phyloP scores from a whole-genome alignment of 129 eudicot genomes.

The Rutidosis leptorrhynchoides region DNA sequence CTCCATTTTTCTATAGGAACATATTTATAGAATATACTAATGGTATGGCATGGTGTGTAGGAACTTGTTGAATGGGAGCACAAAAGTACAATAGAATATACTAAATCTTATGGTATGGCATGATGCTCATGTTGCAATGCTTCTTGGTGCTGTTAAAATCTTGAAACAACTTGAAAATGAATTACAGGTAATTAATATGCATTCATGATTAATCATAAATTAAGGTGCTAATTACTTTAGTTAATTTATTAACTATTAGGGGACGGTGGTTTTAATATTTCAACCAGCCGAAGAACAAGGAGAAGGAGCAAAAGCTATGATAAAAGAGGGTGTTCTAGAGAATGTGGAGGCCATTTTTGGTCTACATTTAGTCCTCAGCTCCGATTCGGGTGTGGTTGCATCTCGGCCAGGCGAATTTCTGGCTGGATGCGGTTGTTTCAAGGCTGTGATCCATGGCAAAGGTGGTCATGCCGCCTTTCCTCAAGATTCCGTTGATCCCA shows the following conservation, averaged over 20 bases:
- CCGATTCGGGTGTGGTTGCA: conserved; percentile 50
- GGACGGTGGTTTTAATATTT: conserved; percentile 57
- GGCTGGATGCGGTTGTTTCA: conserved; percentile 74
- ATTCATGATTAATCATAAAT: background rate
- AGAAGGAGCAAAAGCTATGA: conserved; percentile 59
- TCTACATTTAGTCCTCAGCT: conserved; percentile 40
- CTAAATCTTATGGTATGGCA: too few relatives aligned
- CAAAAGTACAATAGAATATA: too few relatives aligned
- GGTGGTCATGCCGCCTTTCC: conserved; percentile 53
- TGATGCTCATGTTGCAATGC: conserved; percentile 86
- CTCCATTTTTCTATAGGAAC: background rate
- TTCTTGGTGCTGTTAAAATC: conserved; percentile 84
- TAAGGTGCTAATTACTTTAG: background rate
- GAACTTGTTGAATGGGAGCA: conserved; percentile 78
- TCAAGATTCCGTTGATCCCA: conserved; percentile 46
- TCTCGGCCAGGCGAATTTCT: conserved; percentile 53
- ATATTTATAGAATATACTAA: background rate
- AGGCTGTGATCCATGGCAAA: conserved; percentile 46
- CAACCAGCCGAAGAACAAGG: conserved; percentile 81
- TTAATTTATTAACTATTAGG: conserved; percentile 36
- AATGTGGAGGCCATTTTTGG: conserved; percentile 65
- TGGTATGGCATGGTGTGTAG: conserved; percentile 24
- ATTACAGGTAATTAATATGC: conserved; percentile 39
- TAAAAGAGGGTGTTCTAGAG: conserved; percentile 51
- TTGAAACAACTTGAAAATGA: conserved; percentile 44